Evolutionary conservation across 805 yeast genomes (phyloP).

Genomic region (Schizosaccharomyces lindneri): DNA sequence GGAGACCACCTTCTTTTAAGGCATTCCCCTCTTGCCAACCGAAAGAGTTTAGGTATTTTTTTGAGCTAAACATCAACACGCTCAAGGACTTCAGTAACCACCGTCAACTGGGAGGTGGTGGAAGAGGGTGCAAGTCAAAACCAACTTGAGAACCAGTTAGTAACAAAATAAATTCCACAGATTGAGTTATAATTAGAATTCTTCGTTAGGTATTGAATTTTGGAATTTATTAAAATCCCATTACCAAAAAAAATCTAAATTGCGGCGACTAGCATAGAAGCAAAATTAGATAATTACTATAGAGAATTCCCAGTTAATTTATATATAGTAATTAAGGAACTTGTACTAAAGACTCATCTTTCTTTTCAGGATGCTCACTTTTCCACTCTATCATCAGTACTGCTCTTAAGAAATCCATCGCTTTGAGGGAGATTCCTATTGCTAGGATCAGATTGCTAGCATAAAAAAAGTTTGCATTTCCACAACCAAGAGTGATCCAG

Average conservation of each 20-base stretch:
- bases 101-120: neutral
- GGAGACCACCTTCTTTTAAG: slow-evolving; percentile 1
- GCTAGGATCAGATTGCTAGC: slow-evolving; percentile 72
- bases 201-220: no score
- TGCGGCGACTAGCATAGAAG: neutral
- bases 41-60: neutral
- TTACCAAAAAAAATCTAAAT: neutral
- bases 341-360: neutral
- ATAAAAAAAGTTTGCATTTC: slow-evolving; percentile 87
- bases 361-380: neutral
- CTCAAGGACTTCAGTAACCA: neutral
- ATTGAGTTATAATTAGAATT: no score
- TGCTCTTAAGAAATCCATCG: slow-evolving; percentile 68
- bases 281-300: neutral
- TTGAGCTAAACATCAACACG: neutral
- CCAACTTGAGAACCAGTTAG: no score
- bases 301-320: neutral
- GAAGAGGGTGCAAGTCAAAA: neutral
- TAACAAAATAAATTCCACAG: no score
- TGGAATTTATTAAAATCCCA: no score
- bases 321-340: neutral
- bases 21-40: slow-evolving; percentile 3
- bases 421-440: slow-evolving; percentile 36
- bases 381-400: slow-evolving; percentile 34
- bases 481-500: slow-evolving; percentile 86